phyloP scores from a whole-genome alignment of 768 basidiomycete genomes.

The Boletus pseudo-olivaceus region DNA sequence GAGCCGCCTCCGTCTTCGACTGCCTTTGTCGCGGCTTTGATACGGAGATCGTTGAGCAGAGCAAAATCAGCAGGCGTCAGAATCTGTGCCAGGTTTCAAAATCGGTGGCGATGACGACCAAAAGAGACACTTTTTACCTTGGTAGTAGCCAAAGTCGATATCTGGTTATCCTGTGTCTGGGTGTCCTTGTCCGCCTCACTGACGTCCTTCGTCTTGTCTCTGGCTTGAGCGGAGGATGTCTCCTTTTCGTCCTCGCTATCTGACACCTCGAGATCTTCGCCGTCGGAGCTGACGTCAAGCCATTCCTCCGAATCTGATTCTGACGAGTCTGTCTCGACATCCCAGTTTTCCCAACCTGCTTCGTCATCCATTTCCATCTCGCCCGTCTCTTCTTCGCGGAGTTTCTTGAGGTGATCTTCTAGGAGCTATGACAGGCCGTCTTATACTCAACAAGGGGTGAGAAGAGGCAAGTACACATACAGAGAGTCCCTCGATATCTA shows the following conservation, averaged over 20 bases:
- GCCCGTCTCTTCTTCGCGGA: conserved; percentile 57
- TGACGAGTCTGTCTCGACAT: conserved; percentile 69
- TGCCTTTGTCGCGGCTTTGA: conserved; percentile 70
- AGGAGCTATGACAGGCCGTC: conserved; percentile 53
- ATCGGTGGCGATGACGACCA: not conserved
- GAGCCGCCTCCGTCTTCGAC: conserved; percentile 68
- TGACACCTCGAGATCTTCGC: conserved; percentile 66
- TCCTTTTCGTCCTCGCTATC: conserved; percentile 79
- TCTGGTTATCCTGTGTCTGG: conserved; percentile 34
- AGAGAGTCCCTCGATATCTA: conserved; percentile 86
- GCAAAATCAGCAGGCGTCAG: conserved; percentile 97
- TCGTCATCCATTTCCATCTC: conserved; percentile 63
- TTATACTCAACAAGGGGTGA: not conserved
- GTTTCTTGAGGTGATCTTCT: conserved; percentile 77
- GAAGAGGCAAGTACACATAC: conserved; percentile 42
- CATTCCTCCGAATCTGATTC: conserved; percentile 65
- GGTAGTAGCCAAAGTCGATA: conserved; percentile 73
- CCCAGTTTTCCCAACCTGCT: conserved; percentile 86
- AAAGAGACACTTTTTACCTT: conserved; percentile 47
- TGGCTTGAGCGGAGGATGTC: conserved; percentile 1
- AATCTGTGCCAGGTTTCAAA: conserved; percentile 51
- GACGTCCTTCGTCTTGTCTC: conserved; percentile 1
- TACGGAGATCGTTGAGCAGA: conserved; percentile 80
- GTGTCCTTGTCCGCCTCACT: conserved; percentile 12
- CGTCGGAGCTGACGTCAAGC: conserved; percentile 75